Conservation (phyloP, 2,329 filamentous ascomycete species). For the Cyphellophora attinorum region DNA sequence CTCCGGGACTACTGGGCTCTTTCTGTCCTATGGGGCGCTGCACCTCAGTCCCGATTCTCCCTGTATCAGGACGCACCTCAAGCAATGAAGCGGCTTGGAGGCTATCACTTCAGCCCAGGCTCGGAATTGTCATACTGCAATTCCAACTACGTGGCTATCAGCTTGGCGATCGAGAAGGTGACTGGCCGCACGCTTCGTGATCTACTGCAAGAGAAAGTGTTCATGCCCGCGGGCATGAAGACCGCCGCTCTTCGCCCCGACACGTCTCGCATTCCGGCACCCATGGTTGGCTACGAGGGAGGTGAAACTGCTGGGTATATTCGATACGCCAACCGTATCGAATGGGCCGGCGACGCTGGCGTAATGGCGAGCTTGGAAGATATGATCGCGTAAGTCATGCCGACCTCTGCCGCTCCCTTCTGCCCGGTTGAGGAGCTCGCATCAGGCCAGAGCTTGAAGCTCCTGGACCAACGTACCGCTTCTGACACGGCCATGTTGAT, state of each 20-base stretch:
- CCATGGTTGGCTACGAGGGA: conserved; percentile 36
- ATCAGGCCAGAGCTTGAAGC: no score
- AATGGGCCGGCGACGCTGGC: conserved; percentile 39
- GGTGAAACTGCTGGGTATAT: conserved; percentile 27
- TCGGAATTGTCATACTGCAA: conserved; percentile 36
- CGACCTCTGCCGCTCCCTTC: no score
- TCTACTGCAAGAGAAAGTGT: conserved; percentile 28
- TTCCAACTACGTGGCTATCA: conserved; percentile 33
- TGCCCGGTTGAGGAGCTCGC: no score
- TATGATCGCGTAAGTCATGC: conserved; percentile 36
- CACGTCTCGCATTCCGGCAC: conserved; percentile 27
- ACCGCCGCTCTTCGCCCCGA: conserved; percentile 30
- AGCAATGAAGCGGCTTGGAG: conserved; percentile 23
- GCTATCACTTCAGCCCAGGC: conserved; percentile 34
- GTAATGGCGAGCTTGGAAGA: conserved; percentile 34
- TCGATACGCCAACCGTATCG: conserved; percentile 30
- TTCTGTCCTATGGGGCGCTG: conserved; percentile 33
- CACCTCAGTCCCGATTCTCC: conserved; percentile 31
- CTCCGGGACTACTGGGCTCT: conserved; percentile 38
- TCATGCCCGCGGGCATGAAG: conserved; percentile 33
- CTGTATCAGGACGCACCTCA: conserved; percentile 22
- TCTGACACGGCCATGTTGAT: no score
- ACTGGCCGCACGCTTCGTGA: conserved; percentile 25
- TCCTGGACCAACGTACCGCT: no score
- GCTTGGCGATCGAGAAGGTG: conserved; percentile 28